Percentiles rank a stretch among this genome's conserved stretches.
phyloP scores from a whole-genome alignment of 2,329 filamentous ascomycete genomes.

The Ceratocystis cacaofunesta region DNA sequence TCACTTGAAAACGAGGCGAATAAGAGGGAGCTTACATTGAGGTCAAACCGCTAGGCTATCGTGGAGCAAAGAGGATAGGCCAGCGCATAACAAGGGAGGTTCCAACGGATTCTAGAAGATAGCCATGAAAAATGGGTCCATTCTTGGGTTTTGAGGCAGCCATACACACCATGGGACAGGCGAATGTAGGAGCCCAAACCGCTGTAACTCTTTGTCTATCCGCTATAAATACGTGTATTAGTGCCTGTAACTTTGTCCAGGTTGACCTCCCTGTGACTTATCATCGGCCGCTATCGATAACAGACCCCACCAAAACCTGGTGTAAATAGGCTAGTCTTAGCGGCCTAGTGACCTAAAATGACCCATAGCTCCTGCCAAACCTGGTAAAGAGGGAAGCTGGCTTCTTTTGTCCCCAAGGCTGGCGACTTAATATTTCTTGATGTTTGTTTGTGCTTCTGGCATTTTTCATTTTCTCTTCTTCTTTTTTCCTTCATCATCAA shows the following conservation, averaged over 20 bases:
- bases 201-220: neutral
- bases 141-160: neutral
- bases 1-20: no score
- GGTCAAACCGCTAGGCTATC: neutral
- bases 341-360: neutral
- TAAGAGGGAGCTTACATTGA: neutral
- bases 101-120: slow-evolving; percentile 21
- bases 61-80: neutral
- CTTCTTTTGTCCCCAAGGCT: slow-evolving; percentile 2
- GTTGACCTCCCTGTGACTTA: neutral
- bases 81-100: slow-evolving; percentile 9
- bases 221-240: neutral
- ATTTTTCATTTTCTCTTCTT: slow-evolving; percentile 1
- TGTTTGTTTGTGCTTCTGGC: slow-evolving; percentile 5
- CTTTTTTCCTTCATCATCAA: slow-evolving; percentile 2
- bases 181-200: neutral
- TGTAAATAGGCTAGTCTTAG: neutral
- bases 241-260: no score
- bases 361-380: neutral
- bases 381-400: slow-evolving; percentile 2
- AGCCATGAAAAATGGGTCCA: neutral
- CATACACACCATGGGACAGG: no score
- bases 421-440: neutral
- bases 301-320: neutral
- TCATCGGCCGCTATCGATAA: neutral